Evolutionary conservation across 2,329 filamentous ascomycete genomes (phyloP), one percentile per base, ranked within the genome.

Genomic region (Ascochyta clinopodiicola): DNA sequence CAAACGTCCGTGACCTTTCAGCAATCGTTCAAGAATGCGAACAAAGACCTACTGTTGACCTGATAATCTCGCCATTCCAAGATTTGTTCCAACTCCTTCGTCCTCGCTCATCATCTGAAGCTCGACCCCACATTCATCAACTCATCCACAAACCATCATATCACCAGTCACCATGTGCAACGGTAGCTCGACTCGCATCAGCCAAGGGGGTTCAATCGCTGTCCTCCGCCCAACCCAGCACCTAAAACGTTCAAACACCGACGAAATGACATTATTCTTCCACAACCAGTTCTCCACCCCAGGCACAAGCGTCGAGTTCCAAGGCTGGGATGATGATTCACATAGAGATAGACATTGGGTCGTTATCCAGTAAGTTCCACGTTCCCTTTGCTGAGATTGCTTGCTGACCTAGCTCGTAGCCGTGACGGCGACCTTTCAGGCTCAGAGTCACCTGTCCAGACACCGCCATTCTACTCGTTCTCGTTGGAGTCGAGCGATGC

Each of bases 121-220:
- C 4, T 42, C 27, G 15, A 22, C 24, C 27, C 24, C 27, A 10
- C 22, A 9, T 12, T 17, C 17, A 13, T 19, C 15, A 38, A 15
- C n/a, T 6, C 19, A 38, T 13, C 15, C 9, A 1, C 2, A 29
- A 15, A 15, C 5, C 13, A 29, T 13, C 13, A 6, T 25, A 9
- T 17, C 34, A 13, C 9, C 19, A 12, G 19, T 13, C 21, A 40
- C 17, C 17, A 51, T 52, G 39, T 49, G 48, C 34, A 50, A 56
- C 38, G 72, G 70, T 35, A 34, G 48, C 21, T 74, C 71, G 9
- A 60, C 58, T 7, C 66, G 71, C 37, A 44, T 61, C 7, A 70
- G 67, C 34, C 71, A 74, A 57, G 72, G 72, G n/a, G 72, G 72
- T 29, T 70, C 71, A 1, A 72, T 75, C n/a, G 72, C 72, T 13